Base-by-base conservation (phyloP, 2,329 filamentous ascomycete genomes). In the Aspergillus sp. region DNA sequence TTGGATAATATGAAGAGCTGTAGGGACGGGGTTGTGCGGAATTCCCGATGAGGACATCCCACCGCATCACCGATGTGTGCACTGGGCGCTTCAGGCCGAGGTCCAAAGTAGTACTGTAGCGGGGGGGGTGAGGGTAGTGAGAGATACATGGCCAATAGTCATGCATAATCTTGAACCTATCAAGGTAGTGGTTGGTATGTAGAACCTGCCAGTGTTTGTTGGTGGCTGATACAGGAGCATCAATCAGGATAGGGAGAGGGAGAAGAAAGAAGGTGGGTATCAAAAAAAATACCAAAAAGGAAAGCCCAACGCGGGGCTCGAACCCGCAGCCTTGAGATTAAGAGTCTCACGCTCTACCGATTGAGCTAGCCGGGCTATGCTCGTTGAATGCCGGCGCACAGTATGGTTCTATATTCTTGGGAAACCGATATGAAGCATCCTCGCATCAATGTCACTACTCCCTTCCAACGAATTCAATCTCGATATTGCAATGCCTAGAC, bases 341-440 rank as follows among this genome's bases (percentile, higher is more conserved):
- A 80, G 77, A 80, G 77, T 77, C 78, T 78, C 78, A 80, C 73
- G 75, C 74, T 77, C 74, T 80, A 78, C 72, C 78, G 77, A 81
- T 80, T 81, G 78, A 81, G 78, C 78, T 80, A 80, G 75, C 77
- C 78, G 73, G 73, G 78, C 78, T 62, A 13, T 5, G 61, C 59
- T 61, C 62, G 66, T 13, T 44, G 41, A 15, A 13, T 13, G 10
- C 19, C n/a, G 19, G 4, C 3, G 19, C 19, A 44, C 23, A 44
- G 0, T 44, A 44, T 3, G 10, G 41, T 5, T 44, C 19, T 6
- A 44, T 23, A 21, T 23, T 13, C 41, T 13, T 36, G 2, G 1
- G 5, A 11, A 5, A 5, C 5, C 32, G 1, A 13, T 13, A 36
- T 15, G 10, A 36, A 36, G 11, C 32, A 13, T 36, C 8, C 27